A percentile compares a stretch with the other conserved stretches of the same genome.
Evolutionary conservation across 1,284 basidiomycete genomes (phyloP).

Genomic region (Ceratobasidium sp.): DNA sequence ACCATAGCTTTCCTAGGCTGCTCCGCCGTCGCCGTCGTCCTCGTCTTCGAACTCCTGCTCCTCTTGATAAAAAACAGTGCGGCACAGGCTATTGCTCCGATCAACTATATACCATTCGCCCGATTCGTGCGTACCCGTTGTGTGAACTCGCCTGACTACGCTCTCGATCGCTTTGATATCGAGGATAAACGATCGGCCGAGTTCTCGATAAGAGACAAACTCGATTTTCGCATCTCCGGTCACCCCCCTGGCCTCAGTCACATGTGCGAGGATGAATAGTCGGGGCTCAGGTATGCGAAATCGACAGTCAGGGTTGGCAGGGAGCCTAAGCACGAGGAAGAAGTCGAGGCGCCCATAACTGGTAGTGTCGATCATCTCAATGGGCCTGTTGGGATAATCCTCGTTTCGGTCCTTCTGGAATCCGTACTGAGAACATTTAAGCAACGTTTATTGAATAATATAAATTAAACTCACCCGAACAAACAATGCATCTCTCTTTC

Average conservation of each 20-base stretch:
- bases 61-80: neutral
- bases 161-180: neutral
- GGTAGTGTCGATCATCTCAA: neutral
- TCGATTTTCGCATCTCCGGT: neutral
- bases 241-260: neutral
- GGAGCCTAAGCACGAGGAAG: neutral
- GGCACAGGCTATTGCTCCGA: neutral
- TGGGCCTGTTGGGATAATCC: neutral
- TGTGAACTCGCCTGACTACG: neutral
- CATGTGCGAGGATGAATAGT: neutral
- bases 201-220: neutral
- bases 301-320: neutral
- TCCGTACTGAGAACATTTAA: neutral
- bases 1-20: no score
- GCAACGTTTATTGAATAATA: slow-evolving; percentile 11
- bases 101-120: slow-evolving; percentile 12
- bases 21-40: no score
- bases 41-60: neutral
- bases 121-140: neutral
- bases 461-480: slow-evolving; percentile 10
- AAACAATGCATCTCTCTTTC: neutral
- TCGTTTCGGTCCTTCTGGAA: neutral
- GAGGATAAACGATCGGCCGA: neutral
- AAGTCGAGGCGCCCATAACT: slow-evolving; percentile 23
- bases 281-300: neutral